Evolutionary conservation across 2,329 filamentous ascomycete genomes (phyloP), one percentile per base, ranked within the genome.

Genomic region (Aspergillus felis): DNA sequence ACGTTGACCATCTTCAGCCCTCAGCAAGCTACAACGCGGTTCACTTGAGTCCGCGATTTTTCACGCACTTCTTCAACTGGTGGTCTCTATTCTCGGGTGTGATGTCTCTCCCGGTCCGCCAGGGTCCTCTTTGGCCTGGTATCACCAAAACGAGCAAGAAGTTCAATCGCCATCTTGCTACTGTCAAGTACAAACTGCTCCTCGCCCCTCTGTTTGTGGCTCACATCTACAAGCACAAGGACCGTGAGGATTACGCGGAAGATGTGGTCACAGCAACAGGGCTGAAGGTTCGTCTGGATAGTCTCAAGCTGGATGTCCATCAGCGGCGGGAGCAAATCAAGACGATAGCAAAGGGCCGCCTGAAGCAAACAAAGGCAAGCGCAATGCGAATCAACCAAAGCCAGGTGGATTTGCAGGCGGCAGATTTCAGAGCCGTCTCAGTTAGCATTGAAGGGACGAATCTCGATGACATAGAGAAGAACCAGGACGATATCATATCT

Each of bases 151-250:
- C 91, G 49, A 97, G 91, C 80, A 99, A 99, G 78, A 99, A 99
- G 72, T 99, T 99, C 72, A 93, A 93, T 14, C 86, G 94, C 51
- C 95, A 99, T 75, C 79, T 99, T 60, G 93, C 92, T n/a, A 99
- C 95, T 8, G 92, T 99, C 80, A 99, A 99, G 79, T 97, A 97
- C 78, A 97, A 93, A 61, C 78, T 99, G 24, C 82, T 97, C 3
- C 80, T 99, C 17, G 96, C 94, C 2, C 94, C 94, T 0, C 78
- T 99, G 2, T 99, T 96, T 73, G 84, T 99, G 61, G 95, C 92
- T 65, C 94, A 99, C 67, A 92, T 99, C 32, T 99, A 99, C 79
- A 97, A 97, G 74, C 94, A 99, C 78, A 97, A 97, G 72, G 94
- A 99, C 68, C 86, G 86, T 0, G 93, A 97, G 69, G 92, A 96